Evolutionary conservation across 2,329 filamentous ascomycete species (phyloP).

Genomic region (Trichoderma aggressivum): DNA sequence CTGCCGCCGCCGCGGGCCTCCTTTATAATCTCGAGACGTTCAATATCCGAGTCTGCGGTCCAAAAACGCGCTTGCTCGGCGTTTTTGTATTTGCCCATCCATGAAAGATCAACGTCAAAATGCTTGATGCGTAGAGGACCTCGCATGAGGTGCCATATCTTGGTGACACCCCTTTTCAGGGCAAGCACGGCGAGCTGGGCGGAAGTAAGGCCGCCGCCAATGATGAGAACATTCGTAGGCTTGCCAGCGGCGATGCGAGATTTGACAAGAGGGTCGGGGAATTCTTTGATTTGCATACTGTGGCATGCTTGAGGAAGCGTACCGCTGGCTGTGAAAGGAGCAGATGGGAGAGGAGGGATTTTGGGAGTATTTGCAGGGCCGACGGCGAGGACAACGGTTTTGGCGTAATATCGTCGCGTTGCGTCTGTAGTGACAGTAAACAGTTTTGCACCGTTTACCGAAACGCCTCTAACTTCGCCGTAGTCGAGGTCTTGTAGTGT

Average conservation of each 20-base stretch:
- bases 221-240: constrained; percentile 63
- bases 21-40: constrained; percentile 64
- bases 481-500: constrained; percentile 60
- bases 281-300: constrained; percentile 58
- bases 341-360: constrained; percentile 40
- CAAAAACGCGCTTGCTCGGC: constrained; percentile 73
- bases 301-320: constrained; percentile 52
- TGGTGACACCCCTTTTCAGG: constrained; percentile 60
- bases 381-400: constrained; percentile 65
- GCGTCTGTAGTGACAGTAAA: constrained; percentile 58
- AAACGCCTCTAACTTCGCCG: constrained; percentile 43
- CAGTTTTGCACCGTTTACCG: constrained; percentile 49
- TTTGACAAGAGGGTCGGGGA: constrained; percentile 53
- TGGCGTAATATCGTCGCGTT: constrained; percentile 48
- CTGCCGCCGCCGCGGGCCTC: constrained; percentile 71
- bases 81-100: constrained; percentile 82
- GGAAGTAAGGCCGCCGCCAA: constrained; percentile 74
- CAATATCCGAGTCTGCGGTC: constrained; percentile 67
- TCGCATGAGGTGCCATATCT: constrained; percentile 69
- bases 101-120: constrained; percentile 72
- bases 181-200: constrained; percentile 69
- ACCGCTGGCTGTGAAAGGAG: constrained; percentile 22
- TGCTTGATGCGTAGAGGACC: constrained; percentile 61
- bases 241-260: constrained; percentile 46
- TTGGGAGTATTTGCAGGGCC: constrained; percentile 62